Conservation (phyloP, 768 basidiomycete genomes). For the Boletus rubroflammeus region DNA sequence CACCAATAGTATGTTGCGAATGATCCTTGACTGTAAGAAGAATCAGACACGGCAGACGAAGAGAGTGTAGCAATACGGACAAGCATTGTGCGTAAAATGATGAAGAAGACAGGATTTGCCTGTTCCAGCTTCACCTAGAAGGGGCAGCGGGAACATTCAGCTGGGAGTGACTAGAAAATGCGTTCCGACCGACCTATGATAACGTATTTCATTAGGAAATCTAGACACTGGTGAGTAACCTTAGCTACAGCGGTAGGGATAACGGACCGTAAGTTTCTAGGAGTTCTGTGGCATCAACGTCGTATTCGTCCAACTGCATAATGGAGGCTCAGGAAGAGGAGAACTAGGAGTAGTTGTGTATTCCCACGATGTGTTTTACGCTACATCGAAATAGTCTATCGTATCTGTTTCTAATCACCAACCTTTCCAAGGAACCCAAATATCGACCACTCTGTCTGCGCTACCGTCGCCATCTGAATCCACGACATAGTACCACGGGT, state of each 20-base stretch:
- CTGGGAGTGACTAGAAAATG: slow-evolving; percentile 4
- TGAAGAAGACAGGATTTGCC: slow-evolving; percentile 97
- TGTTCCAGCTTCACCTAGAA: slow-evolving; percentile 87
- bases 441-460: slow-evolving; percentile 57
- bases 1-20: slow-evolving; percentile 97
- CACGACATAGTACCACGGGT: slow-evolving; percentile 83
- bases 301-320: slow-evolving; percentile 65
- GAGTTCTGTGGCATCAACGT: slow-evolving; percentile 85
- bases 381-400: too few relatives aligned
- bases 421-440: slow-evolving; percentile 91
- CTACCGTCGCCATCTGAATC: slow-evolving; percentile 55
- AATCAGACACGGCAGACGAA: slow-evolving; percentile 5
- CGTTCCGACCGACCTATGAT: slow-evolving; percentile 67
- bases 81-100: slow-evolving; percentile 94
- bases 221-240: slow-evolving; percentile 41
- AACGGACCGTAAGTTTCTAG: slow-evolving; percentile 86
- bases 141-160: not conserved
- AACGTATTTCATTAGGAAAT: slow-evolving; percentile 99
- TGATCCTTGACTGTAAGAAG: slow-evolving; percentile 80
- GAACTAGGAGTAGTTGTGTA: not conserved
- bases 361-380: slow-evolving; percentile 22
- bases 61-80: slow-evolving; percentile 47
- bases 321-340: too few relatives aligned
- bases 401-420: slow-evolving; percentile 51
- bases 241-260: not conserved